Evolutionary conservation across 1,284 basidiomycete species (phyloP).

Genomic region (Phlebopus sp.): DNA sequence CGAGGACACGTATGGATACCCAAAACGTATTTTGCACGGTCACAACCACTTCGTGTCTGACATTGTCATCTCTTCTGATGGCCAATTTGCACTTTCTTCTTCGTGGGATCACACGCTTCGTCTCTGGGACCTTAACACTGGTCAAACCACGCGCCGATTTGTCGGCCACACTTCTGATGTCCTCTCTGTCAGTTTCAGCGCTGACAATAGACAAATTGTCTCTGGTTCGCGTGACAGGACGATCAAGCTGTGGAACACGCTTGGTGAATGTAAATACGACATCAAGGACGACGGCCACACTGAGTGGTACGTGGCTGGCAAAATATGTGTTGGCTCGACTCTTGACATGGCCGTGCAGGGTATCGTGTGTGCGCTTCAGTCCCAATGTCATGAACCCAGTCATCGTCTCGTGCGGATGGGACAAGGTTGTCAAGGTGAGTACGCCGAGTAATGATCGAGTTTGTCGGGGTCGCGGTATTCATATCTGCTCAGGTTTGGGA

Average conservation of each 20-base stretch:
- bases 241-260: slow-evolving; percentile 99
- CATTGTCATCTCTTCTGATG: slow-evolving; percentile 97
- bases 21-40: slow-evolving; percentile 96
- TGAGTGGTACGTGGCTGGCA: slow-evolving; percentile 69
- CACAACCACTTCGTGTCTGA: slow-evolving; percentile 99
- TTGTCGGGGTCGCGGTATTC: slow-evolving; percentile 11
- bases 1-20: slow-evolving; percentile 90
- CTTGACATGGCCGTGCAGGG: slow-evolving; percentile 50
- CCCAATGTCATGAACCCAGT: slow-evolving; percentile 98
- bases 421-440: slow-evolving; percentile 99
- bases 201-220: slow-evolving; percentile 98
- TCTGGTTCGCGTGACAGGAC: slow-evolving; percentile 95
- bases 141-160: slow-evolving; percentile 92
- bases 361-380: slow-evolving; percentile 99
- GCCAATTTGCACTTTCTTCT: slow-evolving; percentile 98
- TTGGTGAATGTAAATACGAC: slow-evolving; percentile 99
- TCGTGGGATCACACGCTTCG: slow-evolving; percentile 99
- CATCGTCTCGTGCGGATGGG: slow-evolving; percentile 99
- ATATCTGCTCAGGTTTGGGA: slow-evolving; percentile 86
- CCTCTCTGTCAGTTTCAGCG: slow-evolving; percentile 95
- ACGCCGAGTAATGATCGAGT: slow-evolving; percentile 41
- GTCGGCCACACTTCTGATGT: slow-evolving; percentile 99
- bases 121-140: slow-evolving; percentile 98
- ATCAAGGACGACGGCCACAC: slow-evolving; percentile 98
- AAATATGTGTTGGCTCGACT: background rate